phyloP scores from a whole-genome alignment of 306 rosid species.

The Cucumis cinereus region DNA sequence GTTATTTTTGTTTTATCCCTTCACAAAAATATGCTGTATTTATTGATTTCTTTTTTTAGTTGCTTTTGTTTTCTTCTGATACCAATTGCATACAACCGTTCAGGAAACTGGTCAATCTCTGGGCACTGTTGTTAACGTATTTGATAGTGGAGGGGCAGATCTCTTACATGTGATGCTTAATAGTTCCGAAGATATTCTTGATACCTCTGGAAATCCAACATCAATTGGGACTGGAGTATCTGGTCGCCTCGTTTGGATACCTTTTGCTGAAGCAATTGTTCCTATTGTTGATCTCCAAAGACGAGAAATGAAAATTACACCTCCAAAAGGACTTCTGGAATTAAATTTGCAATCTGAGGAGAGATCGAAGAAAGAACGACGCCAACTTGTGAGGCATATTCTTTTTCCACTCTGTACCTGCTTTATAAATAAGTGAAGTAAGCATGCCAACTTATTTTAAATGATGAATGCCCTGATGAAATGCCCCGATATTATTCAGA shows the following conservation, averaged over 20 bases:
- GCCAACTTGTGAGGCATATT: slow-evolving; percentile 86
- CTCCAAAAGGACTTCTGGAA: slow-evolving; percentile 92
- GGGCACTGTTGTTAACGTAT: slow-evolving; percentile 66
- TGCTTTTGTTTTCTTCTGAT: slow-evolving; percentile 5
- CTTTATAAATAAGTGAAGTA: slow-evolving; percentile 11
- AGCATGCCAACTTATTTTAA: background rate
- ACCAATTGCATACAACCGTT: slow-evolving; percentile 17
- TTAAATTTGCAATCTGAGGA: slow-evolving; percentile 67
- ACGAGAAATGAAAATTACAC: slow-evolving; percentile 72
- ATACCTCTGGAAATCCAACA: slow-evolving; percentile 44
- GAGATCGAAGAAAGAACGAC: slow-evolving; percentile 90
- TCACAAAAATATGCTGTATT: background rate
- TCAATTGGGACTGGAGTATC: slow-evolving; percentile 35
- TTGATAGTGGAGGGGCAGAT: slow-evolving; percentile 69
- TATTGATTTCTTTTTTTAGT: background rate
- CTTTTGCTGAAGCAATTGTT: slow-evolving; percentile 91
- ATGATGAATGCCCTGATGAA: background rate
- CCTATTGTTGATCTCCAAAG: slow-evolving; percentile 62
- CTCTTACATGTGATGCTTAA: slow-evolving; percentile 66
- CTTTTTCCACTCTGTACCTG: slow-evolving; percentile 17
- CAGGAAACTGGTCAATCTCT: slow-evolving; percentile 65
- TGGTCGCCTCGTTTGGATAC: slow-evolving; percentile 65
- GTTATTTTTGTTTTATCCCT: background rate
- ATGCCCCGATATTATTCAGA: background rate
- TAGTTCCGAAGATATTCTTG: slow-evolving; percentile 41